Evolutionary conservation across 2,329 filamentous ascomycete genomes (phyloP).

Genomic region (Xylariaceae sp.): DNA sequence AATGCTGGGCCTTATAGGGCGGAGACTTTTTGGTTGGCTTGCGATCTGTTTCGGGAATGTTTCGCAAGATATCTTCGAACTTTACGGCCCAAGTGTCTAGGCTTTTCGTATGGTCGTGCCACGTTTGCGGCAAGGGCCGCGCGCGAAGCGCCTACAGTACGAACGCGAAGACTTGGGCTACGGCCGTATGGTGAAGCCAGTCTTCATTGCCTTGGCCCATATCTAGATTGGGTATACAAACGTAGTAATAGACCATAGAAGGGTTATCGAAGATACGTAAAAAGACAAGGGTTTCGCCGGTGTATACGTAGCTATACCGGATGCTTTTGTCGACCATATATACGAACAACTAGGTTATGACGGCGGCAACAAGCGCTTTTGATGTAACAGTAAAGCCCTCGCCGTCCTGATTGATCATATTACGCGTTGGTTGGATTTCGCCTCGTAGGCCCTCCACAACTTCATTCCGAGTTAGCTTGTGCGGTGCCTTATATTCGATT

Average conservation of each 20-base stretch:
- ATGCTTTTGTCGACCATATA: slow-evolving; percentile 36
- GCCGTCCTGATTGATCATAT: slow-evolving; percentile 10
- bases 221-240: slow-evolving; percentile 33
- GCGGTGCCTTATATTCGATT: slow-evolving; percentile 29
- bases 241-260: slow-evolving; percentile 30
- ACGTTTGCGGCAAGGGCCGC: slow-evolving; percentile 27
- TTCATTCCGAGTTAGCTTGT: slow-evolving; percentile 19
- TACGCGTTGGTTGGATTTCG: slow-evolving; percentile 28
- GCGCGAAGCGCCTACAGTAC: slow-evolving; percentile 31
- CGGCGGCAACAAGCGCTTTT: slow-evolving; percentile 31
- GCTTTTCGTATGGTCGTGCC: slow-evolving; percentile 27
- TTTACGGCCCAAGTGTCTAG: slow-evolving; percentile 35
- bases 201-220: slow-evolving; percentile 31
- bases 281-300: slow-evolving; percentile 33
- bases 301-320: slow-evolving; percentile 35
- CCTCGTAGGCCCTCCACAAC: slow-evolving; percentile 31
- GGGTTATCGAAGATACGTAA: slow-evolving; percentile 34
- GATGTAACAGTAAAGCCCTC: slow-evolving; percentile 7
- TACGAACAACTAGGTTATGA: slow-evolving; percentile 38
- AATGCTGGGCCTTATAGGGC: slow-evolving; percentile 19
- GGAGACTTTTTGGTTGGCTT: slow-evolving; percentile 5
- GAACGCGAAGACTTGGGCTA: slow-evolving; percentile 38
- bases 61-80: slow-evolving; percentile 14
- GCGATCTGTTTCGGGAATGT: slow-evolving; percentile 12
- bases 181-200: slow-evolving; percentile 35